Evolutionary conservation across 169 alveolate species (phyloP).

Genomic region (Cryptosporidium xiaoi): DNA sequence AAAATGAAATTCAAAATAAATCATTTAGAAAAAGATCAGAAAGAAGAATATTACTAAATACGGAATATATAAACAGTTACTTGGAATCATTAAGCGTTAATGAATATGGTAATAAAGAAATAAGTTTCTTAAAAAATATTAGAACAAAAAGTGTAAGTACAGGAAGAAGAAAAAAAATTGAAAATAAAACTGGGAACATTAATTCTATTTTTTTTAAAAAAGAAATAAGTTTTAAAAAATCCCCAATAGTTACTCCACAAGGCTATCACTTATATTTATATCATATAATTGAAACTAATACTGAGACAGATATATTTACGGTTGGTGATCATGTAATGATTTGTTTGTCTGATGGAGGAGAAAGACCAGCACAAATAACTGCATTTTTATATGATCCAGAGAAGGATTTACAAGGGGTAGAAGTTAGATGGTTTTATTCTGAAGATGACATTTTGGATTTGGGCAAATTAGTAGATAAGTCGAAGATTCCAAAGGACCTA

Average conservation of each 20-base stretch:
- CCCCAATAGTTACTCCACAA: constrained; percentile 61
- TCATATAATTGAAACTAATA: constrained; percentile 27
- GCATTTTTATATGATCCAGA: constrained; percentile 71
- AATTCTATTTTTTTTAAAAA: neutral
- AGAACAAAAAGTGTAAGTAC: neutral
- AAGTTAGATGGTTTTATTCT: constrained; percentile 71
- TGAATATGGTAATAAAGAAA: neutral
- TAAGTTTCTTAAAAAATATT: neutral
- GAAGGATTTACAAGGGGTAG: constrained; percentile 57
- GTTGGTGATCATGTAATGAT: constrained; percentile 71
- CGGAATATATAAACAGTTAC: neutral
- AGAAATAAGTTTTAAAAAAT: constrained; percentile 6
- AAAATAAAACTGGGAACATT: neutral
- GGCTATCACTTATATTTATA: constrained; percentile 61
- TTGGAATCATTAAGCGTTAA: neutral
- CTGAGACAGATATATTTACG: constrained; percentile 27
- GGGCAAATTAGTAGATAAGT: constrained; percentile 47
- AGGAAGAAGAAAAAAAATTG: constrained; percentile 2
- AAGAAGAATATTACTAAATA: constrained; percentile 21
- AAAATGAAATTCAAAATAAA: constrained; percentile 7
- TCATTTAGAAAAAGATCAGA: constrained; percentile 6
- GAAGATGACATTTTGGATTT: constrained; percentile 45
- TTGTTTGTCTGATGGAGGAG: constrained; percentile 62
- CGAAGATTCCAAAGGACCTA: constrained; percentile 33
- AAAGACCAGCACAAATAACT: constrained; percentile 73